phyloP scores from a whole-genome alignment of 2,329 filamentous ascomycete species.

The Fusarium paranaense region DNA sequence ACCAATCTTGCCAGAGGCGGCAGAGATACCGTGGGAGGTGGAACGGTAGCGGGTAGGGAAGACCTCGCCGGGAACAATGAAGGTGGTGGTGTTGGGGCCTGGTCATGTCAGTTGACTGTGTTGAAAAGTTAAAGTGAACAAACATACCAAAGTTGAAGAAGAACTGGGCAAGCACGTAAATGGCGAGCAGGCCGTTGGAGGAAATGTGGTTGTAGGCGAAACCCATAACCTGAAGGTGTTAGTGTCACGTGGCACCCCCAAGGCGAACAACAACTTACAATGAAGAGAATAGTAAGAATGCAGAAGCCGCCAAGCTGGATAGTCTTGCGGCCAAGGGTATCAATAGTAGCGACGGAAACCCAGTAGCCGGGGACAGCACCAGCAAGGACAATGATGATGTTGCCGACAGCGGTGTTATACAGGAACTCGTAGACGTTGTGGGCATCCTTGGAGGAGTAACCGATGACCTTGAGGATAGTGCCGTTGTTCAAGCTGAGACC shows the following conservation, averaged over 20 bases:
- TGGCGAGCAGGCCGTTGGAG: constrained; percentile 64
- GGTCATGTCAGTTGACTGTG: background rate
- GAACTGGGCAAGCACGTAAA: constrained; percentile 68
- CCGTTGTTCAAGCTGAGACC: constrained; percentile 82
- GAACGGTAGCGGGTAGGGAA: constrained; percentile 69
- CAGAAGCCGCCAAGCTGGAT: constrained; percentile 76
- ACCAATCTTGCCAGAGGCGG: constrained; percentile 66
- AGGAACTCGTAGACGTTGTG: constrained; percentile 74
- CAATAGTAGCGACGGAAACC: constrained; percentile 80
- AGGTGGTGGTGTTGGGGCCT: constrained; percentile 67
- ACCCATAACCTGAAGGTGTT: constrained; percentile 60
- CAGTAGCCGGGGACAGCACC: constrained; percentile 87
- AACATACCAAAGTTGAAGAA: constrained; percentile 66
- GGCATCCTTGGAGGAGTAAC: constrained; percentile 66
- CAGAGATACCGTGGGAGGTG: constrained; percentile 68
- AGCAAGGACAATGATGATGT: constrained; percentile 82
- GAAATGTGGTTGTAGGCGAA: constrained; percentile 68
- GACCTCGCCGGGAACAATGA: constrained; percentile 67
- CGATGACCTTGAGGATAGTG: constrained; percentile 77
- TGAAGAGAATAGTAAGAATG: constrained; percentile 70
- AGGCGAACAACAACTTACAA: constrained; percentile 43
- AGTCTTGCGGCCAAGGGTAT: constrained; percentile 80
- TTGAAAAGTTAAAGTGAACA: no score
- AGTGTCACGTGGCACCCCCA: background rate
- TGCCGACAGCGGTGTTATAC: constrained; percentile 81